Evolutionary conservation across 768 basidiomycete genomes (phyloP).

Genomic region (Cantharellus anzutake): DNA sequence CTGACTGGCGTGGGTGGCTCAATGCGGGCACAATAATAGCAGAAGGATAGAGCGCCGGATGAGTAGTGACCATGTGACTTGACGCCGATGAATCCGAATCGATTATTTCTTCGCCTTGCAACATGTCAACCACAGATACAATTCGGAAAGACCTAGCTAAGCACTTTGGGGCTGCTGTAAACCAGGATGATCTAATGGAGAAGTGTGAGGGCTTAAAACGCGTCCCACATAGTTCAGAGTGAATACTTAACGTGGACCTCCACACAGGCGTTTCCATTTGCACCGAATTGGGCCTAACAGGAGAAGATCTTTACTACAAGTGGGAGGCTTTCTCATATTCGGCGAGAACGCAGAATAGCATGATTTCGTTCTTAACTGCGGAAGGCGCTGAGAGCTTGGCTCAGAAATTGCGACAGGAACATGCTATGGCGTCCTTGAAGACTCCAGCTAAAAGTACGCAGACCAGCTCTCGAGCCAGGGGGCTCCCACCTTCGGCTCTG

Average conservation of each 20-base stretch:
- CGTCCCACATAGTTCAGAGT: background rate
- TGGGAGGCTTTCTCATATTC: conserved; percentile 24
- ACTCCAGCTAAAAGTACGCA: background rate
- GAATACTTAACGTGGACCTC: background rate
- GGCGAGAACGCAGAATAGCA: conserved; percentile 1
- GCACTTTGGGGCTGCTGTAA: conserved; percentile 15
- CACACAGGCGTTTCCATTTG: conserved; percentile 22
- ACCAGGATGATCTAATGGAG: conserved; percentile 17
- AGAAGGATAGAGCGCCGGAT: background rate
- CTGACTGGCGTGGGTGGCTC: background rate
- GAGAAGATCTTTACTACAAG: conserved; percentile 23
- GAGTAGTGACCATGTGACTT: too few relatives aligned
- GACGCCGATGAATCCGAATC: conserved; percentile 1
- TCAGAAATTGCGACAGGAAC: conserved; percentile 16
- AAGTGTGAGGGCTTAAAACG: conserved; percentile 15
- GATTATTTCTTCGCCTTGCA: background rate
- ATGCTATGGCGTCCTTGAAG: conserved; percentile 14
- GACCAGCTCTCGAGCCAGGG: background rate
- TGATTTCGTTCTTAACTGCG: background rate
- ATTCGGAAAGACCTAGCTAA: conserved; percentile 10
- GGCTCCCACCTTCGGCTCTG: background rate
- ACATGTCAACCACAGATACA: background rate
- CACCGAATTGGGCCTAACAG: conserved; percentile 19
- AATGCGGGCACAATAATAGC: background rate
- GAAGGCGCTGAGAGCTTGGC: conserved; percentile 10